Evolutionary conservation across 768 basidiomycete genomes (phyloP), one percentile per base, ranked within the genome.

Genomic region (Saitozyma sp.): DNA sequence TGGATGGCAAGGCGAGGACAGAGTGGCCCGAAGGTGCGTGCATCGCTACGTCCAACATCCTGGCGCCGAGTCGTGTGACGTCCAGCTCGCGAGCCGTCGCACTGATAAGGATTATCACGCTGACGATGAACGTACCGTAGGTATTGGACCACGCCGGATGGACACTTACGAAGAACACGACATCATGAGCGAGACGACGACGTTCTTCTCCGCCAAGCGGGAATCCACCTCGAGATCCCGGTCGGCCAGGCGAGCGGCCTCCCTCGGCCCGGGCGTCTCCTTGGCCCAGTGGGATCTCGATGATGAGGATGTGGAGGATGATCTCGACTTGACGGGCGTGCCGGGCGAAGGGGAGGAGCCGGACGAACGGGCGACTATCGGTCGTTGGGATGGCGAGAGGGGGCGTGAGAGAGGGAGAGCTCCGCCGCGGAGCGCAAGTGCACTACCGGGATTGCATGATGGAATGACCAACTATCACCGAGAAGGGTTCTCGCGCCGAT

Each of bases 1-100:
- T 99, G 19, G 82, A 86, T 50, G 93, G 90, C 3, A 88, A 83
- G 62, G 83, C 87, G 3, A 80, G 83, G 20, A 89, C 87, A 5
- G 84, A 86, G 43, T 96, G 92, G 88, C 87, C 89, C 2, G 92
- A 96, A 84, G 91, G 94, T 92, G 63, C 56, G 83, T 75, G 17
- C 20, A 13, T 11, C 6, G 29, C 37, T 8, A 1, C 11, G 56
- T 11, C 46, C n/a, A 14, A 46, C n/a, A 43, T 54, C 42, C 5
- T 29, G 29, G 29, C 29, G 29, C 10, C 19, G 52, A 40, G 42
- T 9, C 8, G 16, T 10, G 41, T 19, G 9, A n/a, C 45, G 29
- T 29, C 29, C 29, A 29, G 11, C 29, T 3, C 51, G 16, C 16
- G 14, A 29, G n/a, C 11, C 13, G 51, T n/a, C 51, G 11, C 13